Evolutionary conservation across 2,329 filamentous ascomycete genomes (phyloP), one percentile per base, ranked within the genome.

Genomic region (Tympanopsis confertula): DNA sequence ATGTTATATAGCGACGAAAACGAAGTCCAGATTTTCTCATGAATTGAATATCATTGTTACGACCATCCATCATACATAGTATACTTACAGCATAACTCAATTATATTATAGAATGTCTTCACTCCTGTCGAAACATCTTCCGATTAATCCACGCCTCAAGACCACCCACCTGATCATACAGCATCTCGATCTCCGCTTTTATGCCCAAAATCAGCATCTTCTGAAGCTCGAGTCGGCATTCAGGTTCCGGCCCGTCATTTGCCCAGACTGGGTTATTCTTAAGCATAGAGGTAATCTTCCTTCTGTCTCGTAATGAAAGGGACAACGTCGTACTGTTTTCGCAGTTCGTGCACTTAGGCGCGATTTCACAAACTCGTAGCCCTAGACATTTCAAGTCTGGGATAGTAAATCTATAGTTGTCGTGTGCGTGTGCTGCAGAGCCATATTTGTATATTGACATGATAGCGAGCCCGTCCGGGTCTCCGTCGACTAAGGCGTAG

Each of bases 401-500:
- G 5, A 71, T 53, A 22, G 54, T 60, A n/a, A 65, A 53, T 19
- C 53, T 50, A 5, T 54, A 53, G 39, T 65, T 68, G 45, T 79
- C 71, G 43, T 74, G 69, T 4, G 66, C 58, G 19, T 75, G 63
- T 5, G 64, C 62, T 38, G 61, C 57, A 2, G 76, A 79, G 18
- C 76, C 74, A 47, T 77, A 63, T 45, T 74, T 76, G 59, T 79
- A 81, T 5, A 68, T 77, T 13, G 69, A 72, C 50, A 78, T 59
- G 37, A 81, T 80, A 10, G 65, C 65, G 41, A 81, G 61, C 2
- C 76, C 76, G 46, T 81, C 73, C 1, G 75, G 75, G 47, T 81
- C 76, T 36, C 64, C 65, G 44, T 81, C 76, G 17, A 74, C 64
- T 2, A 81, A 58, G 2, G 62, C 68, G 42, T 66, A 70, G 37